phyloP scores from a whole-genome alignment of 352 stramenopile genomes.

The Globisporangium megalacanthum region DNA sequence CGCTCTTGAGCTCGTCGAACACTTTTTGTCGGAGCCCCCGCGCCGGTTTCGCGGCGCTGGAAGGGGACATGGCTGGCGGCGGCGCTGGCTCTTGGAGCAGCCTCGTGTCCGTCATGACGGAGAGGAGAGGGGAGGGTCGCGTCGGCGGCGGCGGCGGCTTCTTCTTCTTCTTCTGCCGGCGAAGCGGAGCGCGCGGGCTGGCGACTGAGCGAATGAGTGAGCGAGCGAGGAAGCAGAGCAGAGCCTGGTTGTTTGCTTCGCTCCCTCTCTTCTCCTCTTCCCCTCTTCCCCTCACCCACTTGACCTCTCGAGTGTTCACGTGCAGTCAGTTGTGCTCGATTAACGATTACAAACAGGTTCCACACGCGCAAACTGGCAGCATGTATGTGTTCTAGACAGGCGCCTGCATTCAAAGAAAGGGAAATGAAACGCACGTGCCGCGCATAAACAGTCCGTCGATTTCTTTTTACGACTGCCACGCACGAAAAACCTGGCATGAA shows the following conservation, averaged over 20 bases:
- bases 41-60: conserved; percentile 3
- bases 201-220: neutral
- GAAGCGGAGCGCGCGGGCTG: neutral
- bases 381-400: too few relatives aligned
- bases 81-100: conserved; percentile 9
- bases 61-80: conserved; percentile 1
- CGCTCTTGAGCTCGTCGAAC: conserved; percentile 67
- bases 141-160: neutral
- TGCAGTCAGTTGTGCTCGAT: too few relatives aligned
- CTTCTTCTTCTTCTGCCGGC: neutral
- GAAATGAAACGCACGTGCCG: too few relatives aligned
- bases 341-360: too few relatives aligned
- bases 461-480: too few relatives aligned
- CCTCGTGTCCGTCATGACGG: neutral
- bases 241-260: neutral
- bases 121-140: neutral
- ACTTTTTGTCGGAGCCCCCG: conserved; percentile 50
- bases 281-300: neutral
- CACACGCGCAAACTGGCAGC: too few relatives aligned
- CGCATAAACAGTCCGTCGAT: too few relatives aligned
- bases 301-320: too few relatives aligned
- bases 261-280: neutral
- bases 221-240: neutral
- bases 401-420: too few relatives aligned
- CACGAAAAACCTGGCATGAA: too few relatives aligned